Base-by-base conservation (phyloP, 164 flowering plant species). In the Dillenia suffruticosa region DNA sequence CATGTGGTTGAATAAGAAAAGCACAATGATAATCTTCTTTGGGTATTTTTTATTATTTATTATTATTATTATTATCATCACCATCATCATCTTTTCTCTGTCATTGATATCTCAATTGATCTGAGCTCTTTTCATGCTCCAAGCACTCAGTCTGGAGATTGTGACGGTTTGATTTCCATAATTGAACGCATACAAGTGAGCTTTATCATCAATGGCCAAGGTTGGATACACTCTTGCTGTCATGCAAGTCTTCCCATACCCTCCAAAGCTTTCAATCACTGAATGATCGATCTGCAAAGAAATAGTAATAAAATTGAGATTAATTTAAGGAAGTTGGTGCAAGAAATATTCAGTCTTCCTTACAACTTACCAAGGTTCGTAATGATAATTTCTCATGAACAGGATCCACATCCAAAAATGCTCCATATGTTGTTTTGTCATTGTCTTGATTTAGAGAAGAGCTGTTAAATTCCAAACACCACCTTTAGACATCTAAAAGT, bases 181-280 rank as follows among this genome's bases (percentile, higher is more conserved):
- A 64, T 83, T 83, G 56, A 84, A 84, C 2, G 57, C 74, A 57
- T 61, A 72, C 24, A 81, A 19, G 19, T 53, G 74, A n/a, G 80
- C 82, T 17, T 58, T 60, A 0, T 58, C 46, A 5, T 54, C 59
- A 45, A 75, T 46, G 6, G 84, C 88, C 56, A 64, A 22, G 3
- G 55, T 62, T 2, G 84, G 86, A 61, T 84, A 77, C 40, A 82
- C 89, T 62, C 88, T 80, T 14, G 82, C 54, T 3, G 82, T 79
- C 19, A 84, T 80, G 68, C 81, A 75, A 16, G 68, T 57, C 58
- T 43, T 84, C 17, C 88, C 88, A 15, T 68, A 64, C 5, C 63
- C 82, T 3, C 81, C 86, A 68, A 77, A 84, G 56, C 86, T 84
- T 75, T 82, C 87, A 8, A 80, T 70, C 2, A 80, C 68, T 1